phyloP scores from a whole-genome alignment of 345 rosid genomes.

The Rhodamnia rubescens region DNA sequence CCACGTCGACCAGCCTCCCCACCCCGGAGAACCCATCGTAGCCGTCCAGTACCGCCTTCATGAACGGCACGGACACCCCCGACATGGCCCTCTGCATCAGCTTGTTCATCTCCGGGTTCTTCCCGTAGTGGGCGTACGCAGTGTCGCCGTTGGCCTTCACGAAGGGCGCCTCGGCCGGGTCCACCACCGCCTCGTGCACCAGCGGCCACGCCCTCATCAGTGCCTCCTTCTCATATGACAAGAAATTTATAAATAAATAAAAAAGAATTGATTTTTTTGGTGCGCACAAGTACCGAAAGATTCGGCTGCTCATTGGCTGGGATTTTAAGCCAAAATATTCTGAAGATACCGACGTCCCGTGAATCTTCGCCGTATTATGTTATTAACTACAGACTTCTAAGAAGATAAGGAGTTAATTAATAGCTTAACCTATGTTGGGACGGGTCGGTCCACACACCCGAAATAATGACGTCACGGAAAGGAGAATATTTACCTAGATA shows the following conservation, averaged over 20 bases:
- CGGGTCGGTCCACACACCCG: neutral
- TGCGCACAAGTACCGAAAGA: neutral
- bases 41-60: conserved; percentile 50
- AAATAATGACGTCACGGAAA: neutral
- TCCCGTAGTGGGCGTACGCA: conserved; percentile 65
- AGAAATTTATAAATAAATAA: neutral
- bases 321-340: neutral
- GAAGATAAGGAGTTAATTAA: neutral
- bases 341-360: neutral
- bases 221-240: conserved; percentile 27
- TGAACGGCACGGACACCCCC: conserved; percentile 84
- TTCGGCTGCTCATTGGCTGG: neutral
- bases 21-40: conserved; percentile 61
- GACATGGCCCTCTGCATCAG: conserved; percentile 91
- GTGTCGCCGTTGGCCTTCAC: conserved; percentile 60
- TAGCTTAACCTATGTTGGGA: neutral
- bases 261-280: neutral
- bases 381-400: neutral
- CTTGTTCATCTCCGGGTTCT: conserved; percentile 67
- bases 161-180: conserved; percentile 64
- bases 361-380: neutral
- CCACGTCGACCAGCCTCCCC: conserved; percentile 63
- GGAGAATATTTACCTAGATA: neutral
- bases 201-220: conserved; percentile 71
- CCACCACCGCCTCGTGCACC: conserved; percentile 65